phyloP scores from a whole-genome alignment of 768 basidiomycete genomes.

The Solioccasus polychromus region DNA sequence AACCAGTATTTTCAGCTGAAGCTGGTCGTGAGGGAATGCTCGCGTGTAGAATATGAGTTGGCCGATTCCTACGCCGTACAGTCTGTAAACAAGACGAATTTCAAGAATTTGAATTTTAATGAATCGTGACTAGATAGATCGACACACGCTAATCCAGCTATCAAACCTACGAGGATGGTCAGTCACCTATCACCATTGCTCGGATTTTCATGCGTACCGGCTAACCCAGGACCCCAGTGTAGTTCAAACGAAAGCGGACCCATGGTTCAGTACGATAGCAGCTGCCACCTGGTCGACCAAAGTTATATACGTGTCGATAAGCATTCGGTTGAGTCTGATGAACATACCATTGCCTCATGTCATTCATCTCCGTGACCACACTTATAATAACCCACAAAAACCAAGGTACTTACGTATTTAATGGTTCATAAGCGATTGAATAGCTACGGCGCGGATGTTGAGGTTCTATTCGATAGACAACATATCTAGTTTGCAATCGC shows the following conservation, averaged over 20 bases:
- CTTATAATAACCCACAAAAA: too few relatives aligned
- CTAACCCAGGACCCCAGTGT: conserved; percentile 14
- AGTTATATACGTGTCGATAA: too few relatives aligned
- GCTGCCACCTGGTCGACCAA: too few relatives aligned
- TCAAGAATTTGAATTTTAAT: not conserved
- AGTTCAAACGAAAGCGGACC: not conserved
- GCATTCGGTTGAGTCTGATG: too few relatives aligned
- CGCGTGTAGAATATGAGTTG: conserved; percentile 19
- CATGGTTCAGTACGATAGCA: too few relatives aligned
- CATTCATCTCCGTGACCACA: too few relatives aligned
- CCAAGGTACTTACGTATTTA: too few relatives aligned
- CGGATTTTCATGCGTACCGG: conserved; percentile 10
- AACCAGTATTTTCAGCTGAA: conserved; percentile 12
- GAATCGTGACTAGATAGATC: not conserved
- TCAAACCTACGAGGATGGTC: conserved; percentile 19
- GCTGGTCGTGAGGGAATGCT: conserved; percentile 15
- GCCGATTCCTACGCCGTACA: conserved; percentile 17
- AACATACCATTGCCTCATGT: too few relatives aligned
- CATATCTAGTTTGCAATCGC: too few relatives aligned
- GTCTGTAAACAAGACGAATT: conserved; percentile 7
- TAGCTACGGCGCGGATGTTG: too few relatives aligned
- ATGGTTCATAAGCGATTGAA: too few relatives aligned
- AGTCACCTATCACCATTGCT: not conserved
- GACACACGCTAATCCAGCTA: conserved; percentile 13
- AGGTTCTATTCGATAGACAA: too few relatives aligned